Base-by-base conservation (phyloP, 768 basidiomycete species). In the Podaxis sp. region DNA sequence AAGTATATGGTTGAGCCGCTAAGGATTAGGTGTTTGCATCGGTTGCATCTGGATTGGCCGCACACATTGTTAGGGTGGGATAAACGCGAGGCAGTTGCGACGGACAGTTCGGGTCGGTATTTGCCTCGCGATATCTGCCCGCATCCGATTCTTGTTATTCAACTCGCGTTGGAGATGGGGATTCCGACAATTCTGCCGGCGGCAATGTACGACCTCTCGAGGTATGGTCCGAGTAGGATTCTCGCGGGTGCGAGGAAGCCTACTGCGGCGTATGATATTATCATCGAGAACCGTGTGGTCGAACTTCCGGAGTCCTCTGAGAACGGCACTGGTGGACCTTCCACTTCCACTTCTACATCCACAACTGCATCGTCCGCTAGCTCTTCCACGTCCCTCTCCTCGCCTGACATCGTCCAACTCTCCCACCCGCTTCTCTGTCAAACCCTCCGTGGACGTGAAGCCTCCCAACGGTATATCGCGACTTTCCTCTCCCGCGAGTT, bases 1-100 rank as follows among this genome's bases (percentile, higher is more conserved):
- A 92, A 92, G 72, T 92, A 92, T 69, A 77, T 91, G 54, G 85
- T 90, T 58, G 82, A 88, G 38, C 81, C 84, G 59, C 83, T 90
- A 32, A 84, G 86, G 0, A 66, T 75, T 46, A 85, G 79, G 42
- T 90, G 88, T 65, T 72, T 91, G 23, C 70, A 72, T 3, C 85
- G 84, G 10, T 79, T 92, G 16, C 71, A 75, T 14, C 69, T 74
- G 35, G 88, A 90, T 69, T 92, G 88, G 85, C 90, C 90, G 0
- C 67, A 79, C 4, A 84, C 86, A 1, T 83, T 91, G 23, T 69
- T 70, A 1, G 86, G 78, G 16, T 92, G 90, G 90, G 90, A 92
- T 67, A 66, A 64, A 18, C 80, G 90, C 23, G 90, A 92, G 65
- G 75, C 76, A 25, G 74, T 72, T 2, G 83, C 83, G 11, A 83